Percentiles rank a stretch among this genome's conserved stretches.
phyloP scores from a whole-genome alignment of 2,329 filamentous ascomycete species.

The Diatrype stigma region DNA sequence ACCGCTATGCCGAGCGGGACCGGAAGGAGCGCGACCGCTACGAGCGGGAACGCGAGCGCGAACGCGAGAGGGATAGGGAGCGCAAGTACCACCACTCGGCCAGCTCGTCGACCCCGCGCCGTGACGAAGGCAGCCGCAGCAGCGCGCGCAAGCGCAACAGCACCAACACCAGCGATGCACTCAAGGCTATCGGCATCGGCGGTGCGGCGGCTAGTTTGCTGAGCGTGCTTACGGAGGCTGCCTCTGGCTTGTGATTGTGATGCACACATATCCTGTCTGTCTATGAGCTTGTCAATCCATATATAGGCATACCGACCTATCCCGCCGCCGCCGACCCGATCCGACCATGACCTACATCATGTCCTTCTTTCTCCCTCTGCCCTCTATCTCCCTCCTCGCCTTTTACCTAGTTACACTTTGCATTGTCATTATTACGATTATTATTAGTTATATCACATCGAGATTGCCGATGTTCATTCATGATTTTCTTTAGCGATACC shows the following conservation, averaged over 20 bases:
- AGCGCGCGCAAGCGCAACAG: slow-evolving; percentile 34
- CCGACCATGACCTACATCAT: no score
- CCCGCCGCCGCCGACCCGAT: no score
- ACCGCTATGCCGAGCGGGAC: slow-evolving; percentile 25
- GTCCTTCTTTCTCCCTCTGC: no score
- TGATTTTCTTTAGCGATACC: no score
- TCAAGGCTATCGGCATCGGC: slow-evolving; percentile 56
- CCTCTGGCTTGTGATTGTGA: slow-evolving; percentile 24
- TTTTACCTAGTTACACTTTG: no score
- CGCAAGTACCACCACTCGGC: background rate
- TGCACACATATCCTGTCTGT: no score
- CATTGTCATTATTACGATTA: no score
- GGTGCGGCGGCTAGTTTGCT: slow-evolving; percentile 57
- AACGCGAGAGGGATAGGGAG: slow-evolving; percentile 26
- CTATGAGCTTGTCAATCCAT: no score
- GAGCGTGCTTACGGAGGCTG: slow-evolving; percentile 55
- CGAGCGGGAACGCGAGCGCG: slow-evolving; percentile 28
- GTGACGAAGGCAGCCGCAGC: slow-evolving; percentile 11
- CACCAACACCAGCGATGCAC: slow-evolving; percentile 51
- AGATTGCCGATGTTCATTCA: no score
- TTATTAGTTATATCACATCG: no score
- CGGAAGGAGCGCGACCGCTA: slow-evolving; percentile 27
- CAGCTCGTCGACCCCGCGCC: background rate
- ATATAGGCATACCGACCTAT: no score
- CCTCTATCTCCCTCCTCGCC: no score